Evolutionary conservation across 2,329 filamentous ascomycete species (phyloP).

Genomic region (Aspergillus calidoustus): DNA sequence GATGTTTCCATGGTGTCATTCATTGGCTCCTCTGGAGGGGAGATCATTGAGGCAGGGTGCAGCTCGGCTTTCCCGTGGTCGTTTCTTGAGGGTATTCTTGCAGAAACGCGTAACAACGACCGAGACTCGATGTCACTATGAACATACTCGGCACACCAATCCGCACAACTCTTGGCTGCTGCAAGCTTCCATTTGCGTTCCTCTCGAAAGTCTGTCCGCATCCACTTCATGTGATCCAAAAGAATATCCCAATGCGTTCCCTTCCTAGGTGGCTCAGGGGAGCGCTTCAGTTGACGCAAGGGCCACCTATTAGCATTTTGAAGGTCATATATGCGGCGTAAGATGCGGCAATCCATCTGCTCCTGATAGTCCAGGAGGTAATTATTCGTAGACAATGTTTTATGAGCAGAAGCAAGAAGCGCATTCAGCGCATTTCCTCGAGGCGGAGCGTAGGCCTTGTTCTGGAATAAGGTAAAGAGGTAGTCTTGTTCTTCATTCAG

Average conservation of each 20-base stretch:
- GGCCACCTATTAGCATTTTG: slow-evolving; percentile 95
- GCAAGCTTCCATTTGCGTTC: slow-evolving; percentile 93
- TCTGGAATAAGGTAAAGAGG: slow-evolving; percentile 66
- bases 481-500: slow-evolving; percentile 60
- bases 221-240: slow-evolving; percentile 93
- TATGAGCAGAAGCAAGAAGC: slow-evolving; percentile 80
- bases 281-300: slow-evolving; percentile 83
- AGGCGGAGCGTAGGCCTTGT: slow-evolving; percentile 60
- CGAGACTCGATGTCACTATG: slow-evolving; percentile 67
- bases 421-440: slow-evolving; percentile 64
- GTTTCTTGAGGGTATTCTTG: slow-evolving; percentile 41
- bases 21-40: slow-evolving; percentile 39
- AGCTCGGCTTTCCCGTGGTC: slow-evolving; percentile 28
- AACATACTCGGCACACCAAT: slow-evolving; percentile 83
- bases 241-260: slow-evolving; percentile 84
- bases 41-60: slow-evolving; percentile 33
- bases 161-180: slow-evolving; percentile 76
- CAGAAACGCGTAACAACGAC: slow-evolving; percentile 68
- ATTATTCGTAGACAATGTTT: slow-evolving; percentile 85
- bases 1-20: slow-evolving; percentile 38
- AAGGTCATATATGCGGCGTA: slow-evolving; percentile 85
- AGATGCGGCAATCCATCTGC: slow-evolving; percentile 81
- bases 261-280: slow-evolving; percentile 76
- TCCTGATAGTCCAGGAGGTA: slow-evolving; percentile 83
- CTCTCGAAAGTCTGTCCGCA: slow-evolving; percentile 93